Evolutionary conservation across 1,139 yeast species (phyloP).

Genomic region (Candida sanyaensis): DNA sequence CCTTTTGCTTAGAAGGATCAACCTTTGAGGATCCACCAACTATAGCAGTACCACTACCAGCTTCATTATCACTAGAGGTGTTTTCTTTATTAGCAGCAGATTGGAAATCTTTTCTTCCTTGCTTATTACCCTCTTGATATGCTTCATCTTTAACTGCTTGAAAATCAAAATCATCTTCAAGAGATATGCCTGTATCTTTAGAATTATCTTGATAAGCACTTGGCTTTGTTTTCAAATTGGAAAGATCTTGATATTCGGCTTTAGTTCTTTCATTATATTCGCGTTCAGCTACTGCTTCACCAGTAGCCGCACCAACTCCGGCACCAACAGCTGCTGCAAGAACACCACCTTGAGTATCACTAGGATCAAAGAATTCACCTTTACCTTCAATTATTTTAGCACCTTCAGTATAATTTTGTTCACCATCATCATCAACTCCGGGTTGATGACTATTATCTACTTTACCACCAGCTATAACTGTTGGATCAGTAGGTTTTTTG

Average conservation of each 20-base stretch:
- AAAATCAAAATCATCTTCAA: slow-evolving; percentile 12
- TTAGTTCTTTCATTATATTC: slow-evolving; percentile 18
- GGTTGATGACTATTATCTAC: slow-evolving; percentile 8
- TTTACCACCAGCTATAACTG: slow-evolving; percentile 16
- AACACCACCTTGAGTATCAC: slow-evolving; percentile 25
- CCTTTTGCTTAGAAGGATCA: slow-evolving; percentile 21
- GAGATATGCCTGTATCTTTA: slow-evolving; percentile 12
- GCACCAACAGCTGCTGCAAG: slow-evolving; percentile 3
- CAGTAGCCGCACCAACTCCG: slow-evolving; percentile 10
- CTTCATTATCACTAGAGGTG: slow-evolving; percentile 6
- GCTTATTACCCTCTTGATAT: slow-evolving; percentile 16
- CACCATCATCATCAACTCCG: slow-evolving; percentile 18
- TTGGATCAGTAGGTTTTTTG: slow-evolving; percentile 30
- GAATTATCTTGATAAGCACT: slow-evolving; percentile 24
- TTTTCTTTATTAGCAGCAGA: slow-evolving; percentile 5
- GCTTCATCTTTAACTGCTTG: slow-evolving; percentile 16
- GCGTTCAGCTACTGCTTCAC: not conserved
- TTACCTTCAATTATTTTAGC: slow-evolving; percentile 29
- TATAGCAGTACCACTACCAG: slow-evolving; percentile 6
- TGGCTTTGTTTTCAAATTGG: slow-evolving; percentile 34
- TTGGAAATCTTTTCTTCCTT: slow-evolving; percentile 11
- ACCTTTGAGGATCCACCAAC: slow-evolving; percentile 1
- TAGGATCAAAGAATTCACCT: slow-evolving; percentile 38
- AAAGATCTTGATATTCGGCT: slow-evolving; percentile 23
- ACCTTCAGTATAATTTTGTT: slow-evolving; percentile 31